phyloP scores from a whole-genome alignment of 495 filamentous ascomycete species.

The Hypoxylon perforatum region DNA sequence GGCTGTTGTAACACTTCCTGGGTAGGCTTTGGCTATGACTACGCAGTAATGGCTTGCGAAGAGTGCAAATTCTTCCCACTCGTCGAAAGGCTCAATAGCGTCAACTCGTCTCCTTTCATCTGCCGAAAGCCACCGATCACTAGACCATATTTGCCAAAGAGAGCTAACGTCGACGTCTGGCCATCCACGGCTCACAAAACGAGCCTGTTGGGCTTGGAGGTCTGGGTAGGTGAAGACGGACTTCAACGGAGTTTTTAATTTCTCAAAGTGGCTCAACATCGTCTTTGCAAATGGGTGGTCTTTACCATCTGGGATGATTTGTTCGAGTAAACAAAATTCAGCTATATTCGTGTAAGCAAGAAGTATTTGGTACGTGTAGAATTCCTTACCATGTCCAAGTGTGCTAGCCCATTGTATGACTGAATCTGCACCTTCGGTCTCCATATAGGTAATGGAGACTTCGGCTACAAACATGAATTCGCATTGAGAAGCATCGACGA shows the following conservation, averaged over 20 bases:
- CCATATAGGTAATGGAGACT: conserved; percentile 93
- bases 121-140: conserved; percentile 67
- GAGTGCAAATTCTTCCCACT: conserved; percentile 94
- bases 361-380: conserved; percentile 9
- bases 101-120: conserved; percentile 69
- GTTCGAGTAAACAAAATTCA: conserved; percentile 88
- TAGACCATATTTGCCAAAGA: conserved; percentile 84
- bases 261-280: conserved; percentile 87
- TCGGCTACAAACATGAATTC: conserved; percentile 84
- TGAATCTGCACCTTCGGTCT: conserved; percentile 74
- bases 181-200: conserved; percentile 78
- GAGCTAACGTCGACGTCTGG: conserved; percentile 65
- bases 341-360: conserved; percentile 48
- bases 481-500: conserved; percentile 65
- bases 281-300: conserved; percentile 86
- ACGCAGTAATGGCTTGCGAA: conserved; percentile 90
- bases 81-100: conserved; percentile 83
- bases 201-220: conserved; percentile 67
- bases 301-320: conserved; percentile 80
- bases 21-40: conserved; percentile 65
- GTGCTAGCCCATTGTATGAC: conserved; percentile 76
- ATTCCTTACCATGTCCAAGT: conserved; percentile 67
- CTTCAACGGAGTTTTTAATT: conserved; percentile 79
- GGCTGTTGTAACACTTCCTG: neutral
- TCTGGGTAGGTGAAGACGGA: conserved; percentile 77